A percentile compares a stretch with the other conserved stretches of the same genome.
These are phyloP conservation scores for Phyllosticta ampelicida DNA, from an alignment of 2,329 filamentous ascomycete species.

Conservation along the genomic window DNA sequence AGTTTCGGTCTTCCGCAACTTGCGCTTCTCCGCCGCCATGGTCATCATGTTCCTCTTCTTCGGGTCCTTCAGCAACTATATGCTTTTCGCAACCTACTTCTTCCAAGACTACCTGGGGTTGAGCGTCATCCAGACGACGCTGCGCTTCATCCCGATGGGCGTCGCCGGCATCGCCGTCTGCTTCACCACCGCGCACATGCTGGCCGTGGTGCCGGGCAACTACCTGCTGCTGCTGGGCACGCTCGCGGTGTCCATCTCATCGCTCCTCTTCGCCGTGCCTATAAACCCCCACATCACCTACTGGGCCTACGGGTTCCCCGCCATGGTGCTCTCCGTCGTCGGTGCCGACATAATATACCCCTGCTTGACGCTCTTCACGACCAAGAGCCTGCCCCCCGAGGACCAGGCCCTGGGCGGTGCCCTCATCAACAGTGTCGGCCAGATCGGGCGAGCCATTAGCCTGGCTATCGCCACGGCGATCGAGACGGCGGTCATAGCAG, in stretches of 20 bases:
- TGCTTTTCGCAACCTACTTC: slow-evolving; percentile 55
- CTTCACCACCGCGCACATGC: slow-evolving; percentile 43
- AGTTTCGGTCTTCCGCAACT: slow-evolving; percentile 48
- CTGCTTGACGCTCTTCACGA: slow-evolving; percentile 53
- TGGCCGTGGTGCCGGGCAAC: slow-evolving; percentile 45
- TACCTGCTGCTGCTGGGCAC: slow-evolving; percentile 48
- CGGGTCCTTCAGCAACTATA: slow-evolving; percentile 52
- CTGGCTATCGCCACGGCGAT: slow-evolving; percentile 52
- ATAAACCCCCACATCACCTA: slow-evolving; percentile 50
- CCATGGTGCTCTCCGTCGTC: slow-evolving; percentile 52
- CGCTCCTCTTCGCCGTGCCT: slow-evolving; percentile 50
- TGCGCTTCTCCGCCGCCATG: slow-evolving; percentile 49
- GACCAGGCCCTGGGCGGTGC: slow-evolving; percentile 57
- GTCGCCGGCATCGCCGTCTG: slow-evolving; percentile 45
- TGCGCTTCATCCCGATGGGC: slow-evolving; percentile 57
- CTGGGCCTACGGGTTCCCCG: slow-evolving; percentile 52
- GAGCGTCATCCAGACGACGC: slow-evolving; percentile 49
- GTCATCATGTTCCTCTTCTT: slow-evolving; percentile 54
- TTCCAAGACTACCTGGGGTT: slow-evolving; percentile 55
- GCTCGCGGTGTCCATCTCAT: slow-evolving; percentile 42
- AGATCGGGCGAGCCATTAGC: slow-evolving; percentile 51
- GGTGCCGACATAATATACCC: slow-evolving; percentile 56
- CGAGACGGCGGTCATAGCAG: slow-evolving; percentile 49
- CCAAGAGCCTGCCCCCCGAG: slow-evolving; percentile 46
- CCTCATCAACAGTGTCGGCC: slow-evolving; percentile 52